Evolutionary conservation across 2,329 filamentous ascomycete species (phyloP).

Genomic region (Anisogramma anomala): DNA sequence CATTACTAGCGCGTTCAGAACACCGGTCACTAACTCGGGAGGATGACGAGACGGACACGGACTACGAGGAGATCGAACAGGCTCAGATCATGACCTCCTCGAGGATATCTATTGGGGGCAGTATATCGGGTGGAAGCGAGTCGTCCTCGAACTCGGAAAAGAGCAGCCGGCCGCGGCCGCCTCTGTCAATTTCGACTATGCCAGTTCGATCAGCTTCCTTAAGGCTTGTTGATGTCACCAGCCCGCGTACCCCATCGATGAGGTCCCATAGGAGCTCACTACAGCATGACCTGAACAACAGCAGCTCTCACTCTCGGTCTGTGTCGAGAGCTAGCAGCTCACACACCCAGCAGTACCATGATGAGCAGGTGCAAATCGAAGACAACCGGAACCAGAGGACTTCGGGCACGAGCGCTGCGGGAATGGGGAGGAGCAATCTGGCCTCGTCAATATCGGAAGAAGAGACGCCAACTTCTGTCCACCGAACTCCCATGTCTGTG

Average conservation of each 20-base stretch:
- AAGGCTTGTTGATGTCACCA: conserved; percentile 45
- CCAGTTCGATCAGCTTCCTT: conserved; percentile 37
- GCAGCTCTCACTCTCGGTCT: conserved; percentile 26
- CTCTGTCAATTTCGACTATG: conserved; percentile 26
- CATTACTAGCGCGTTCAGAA: neutral
- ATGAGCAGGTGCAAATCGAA: conserved; percentile 24
- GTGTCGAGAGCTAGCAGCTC: conserved; percentile 30
- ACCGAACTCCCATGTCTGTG: neutral
- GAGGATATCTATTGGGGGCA: conserved; percentile 32
- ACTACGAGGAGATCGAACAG: conserved; percentile 39
- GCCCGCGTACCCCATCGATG: conserved; percentile 37
- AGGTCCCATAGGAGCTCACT: conserved; percentile 38
- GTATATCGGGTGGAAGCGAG: conserved; percentile 35
- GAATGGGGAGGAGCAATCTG: conserved; percentile 16
- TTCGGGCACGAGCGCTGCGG: conserved; percentile 4
- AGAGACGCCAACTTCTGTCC: conserved; percentile 22
- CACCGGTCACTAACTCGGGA: conserved; percentile 21
- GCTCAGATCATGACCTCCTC: conserved; percentile 46
- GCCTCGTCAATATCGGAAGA: conserved; percentile 34
- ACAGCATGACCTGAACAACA: conserved; percentile 31
- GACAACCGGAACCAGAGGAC: conserved; percentile 6
- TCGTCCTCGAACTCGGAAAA: conserved; percentile 39
- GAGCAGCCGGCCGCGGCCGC: conserved; percentile 22
- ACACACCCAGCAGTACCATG: conserved; percentile 30
- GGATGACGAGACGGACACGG: conserved; percentile 31